phyloP scores from a whole-genome alignment of 2,329 filamentous ascomycete species.

The Neoarthrinium moseri region DNA sequence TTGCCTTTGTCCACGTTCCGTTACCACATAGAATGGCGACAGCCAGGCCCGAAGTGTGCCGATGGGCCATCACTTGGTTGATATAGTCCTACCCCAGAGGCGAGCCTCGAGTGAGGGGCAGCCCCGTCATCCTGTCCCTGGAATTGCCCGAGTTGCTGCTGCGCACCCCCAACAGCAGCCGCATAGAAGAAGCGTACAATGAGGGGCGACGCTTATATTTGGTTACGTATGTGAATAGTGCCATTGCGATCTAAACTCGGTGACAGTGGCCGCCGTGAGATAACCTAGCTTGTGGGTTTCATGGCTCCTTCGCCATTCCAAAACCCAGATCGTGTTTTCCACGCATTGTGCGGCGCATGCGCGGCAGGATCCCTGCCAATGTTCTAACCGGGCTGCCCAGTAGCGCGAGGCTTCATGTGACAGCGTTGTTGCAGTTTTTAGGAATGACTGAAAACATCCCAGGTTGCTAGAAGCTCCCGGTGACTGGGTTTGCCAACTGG shows the following conservation, averaged over 20 bases:
- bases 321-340: too few relatives aligned
- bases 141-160: background rate
- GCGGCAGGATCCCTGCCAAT: too few relatives aligned
- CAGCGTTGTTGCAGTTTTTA: too few relatives aligned
- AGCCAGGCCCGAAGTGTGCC: conserved; percentile 39
- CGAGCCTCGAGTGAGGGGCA: background rate
- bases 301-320: too few relatives aligned
- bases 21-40: conserved; percentile 39
- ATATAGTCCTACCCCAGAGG: conserved; percentile 14
- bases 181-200: background rate
- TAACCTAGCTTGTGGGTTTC: too few relatives aligned
- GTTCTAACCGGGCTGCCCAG: too few relatives aligned
- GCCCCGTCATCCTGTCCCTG: background rate
- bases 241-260: background rate
- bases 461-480: too few relatives aligned
- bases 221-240: background rate
- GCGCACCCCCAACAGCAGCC: background rate
- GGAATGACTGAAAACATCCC: too few relatives aligned
- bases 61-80: conserved; percentile 29
- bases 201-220: background rate
- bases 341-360: too few relatives aligned
- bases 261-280: too few relatives aligned
- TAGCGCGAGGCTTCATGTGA: too few relatives aligned
- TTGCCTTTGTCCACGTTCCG: conserved; percentile 31
- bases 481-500: too few relatives aligned